These are phyloP conservation scores for Solanum clarkiae DNA, from an alignment of 257 asterid genomes.

Conservation along the genomic window DNA sequence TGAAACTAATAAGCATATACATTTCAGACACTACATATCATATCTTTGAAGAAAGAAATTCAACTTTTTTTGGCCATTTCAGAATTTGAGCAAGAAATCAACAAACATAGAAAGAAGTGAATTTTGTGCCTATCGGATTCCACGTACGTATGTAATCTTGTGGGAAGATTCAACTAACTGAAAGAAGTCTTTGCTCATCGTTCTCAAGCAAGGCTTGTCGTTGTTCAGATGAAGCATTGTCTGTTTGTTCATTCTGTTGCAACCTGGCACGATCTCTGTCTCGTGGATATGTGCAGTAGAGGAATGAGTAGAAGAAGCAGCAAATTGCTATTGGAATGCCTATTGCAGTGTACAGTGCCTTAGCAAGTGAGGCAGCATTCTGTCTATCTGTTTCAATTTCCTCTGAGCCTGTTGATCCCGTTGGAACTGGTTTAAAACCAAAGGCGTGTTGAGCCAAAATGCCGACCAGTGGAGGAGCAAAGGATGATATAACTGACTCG, in stretches of 20 bases:
- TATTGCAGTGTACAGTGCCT: constrained; percentile 84
- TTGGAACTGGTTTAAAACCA: constrained; percentile 53
- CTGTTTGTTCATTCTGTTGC: constrained; percentile 15
- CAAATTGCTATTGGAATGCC: constrained; percentile 69
- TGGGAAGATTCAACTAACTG: background rate
- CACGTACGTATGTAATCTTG: background rate
- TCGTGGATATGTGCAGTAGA: constrained; percentile 8
- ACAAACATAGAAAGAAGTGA: background rate
- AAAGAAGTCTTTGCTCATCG: constrained; percentile 40
- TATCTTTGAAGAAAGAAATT: background rate
- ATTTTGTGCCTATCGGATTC: background rate
- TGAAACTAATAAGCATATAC: background rate
- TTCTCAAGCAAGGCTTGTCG: constrained; percentile 16
- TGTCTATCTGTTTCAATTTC: constrained; percentile 26
- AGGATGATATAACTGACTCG: constrained; percentile 71
- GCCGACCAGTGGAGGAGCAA: constrained; percentile 87
- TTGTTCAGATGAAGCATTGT: constrained; percentile 12
- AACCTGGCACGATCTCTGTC: constrained; percentile 49
- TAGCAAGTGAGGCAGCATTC: constrained; percentile 77
- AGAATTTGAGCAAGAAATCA: background rate
- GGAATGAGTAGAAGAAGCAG: constrained; percentile 34
- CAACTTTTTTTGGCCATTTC: background rate
- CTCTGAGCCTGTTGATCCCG: background rate
- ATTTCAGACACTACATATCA: background rate
- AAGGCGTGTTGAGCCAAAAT: constrained; percentile 51